phyloP scores from a whole-genome alignment of 495 filamentous ascomycete genomes.

The Xylaria acuta region DNA sequence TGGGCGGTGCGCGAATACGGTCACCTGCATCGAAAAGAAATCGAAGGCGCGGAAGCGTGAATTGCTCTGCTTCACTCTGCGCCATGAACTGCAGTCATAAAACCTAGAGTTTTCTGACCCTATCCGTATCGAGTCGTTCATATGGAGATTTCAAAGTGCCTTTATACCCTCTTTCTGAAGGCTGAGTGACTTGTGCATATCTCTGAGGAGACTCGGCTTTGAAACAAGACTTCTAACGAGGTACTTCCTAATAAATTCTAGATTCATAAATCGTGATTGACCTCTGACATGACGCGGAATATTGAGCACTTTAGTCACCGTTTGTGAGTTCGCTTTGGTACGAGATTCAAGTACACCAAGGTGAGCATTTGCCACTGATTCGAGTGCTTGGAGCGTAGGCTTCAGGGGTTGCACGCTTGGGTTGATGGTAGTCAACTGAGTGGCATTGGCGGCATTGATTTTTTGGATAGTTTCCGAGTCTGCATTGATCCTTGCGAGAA shows the following conservation, averaged over 20 bases:
- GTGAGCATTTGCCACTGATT: background rate
- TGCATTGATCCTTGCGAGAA: background rate
- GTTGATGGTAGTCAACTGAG: background rate
- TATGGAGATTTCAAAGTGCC: background rate
- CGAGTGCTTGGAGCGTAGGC: background rate
- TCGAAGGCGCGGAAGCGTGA: background rate
- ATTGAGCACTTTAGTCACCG: background rate
- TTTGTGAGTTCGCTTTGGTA: background rate
- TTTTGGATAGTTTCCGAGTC: background rate
- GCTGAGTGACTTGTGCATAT: background rate
- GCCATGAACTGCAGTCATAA: background rate
- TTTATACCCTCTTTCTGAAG: background rate
- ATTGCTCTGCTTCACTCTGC: background rate
- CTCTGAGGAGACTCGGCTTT: constrained; percentile 9
- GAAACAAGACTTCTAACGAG: constrained; percentile 1
- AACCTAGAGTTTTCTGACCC: too few relatives aligned
- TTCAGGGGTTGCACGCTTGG: background rate
- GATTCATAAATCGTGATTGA: background rate
- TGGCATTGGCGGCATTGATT: background rate
- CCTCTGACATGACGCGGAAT: background rate
- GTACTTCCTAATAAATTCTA: background rate
- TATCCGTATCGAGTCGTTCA: background rate
- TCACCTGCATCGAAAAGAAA: background rate
- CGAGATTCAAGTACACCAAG: background rate
- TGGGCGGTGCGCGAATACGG: background rate